Evolutionary conservation across 352 stramenopile genomes (phyloP), one percentile per base, ranked within the genome.

Genomic region (Pythium volutum): DNA sequence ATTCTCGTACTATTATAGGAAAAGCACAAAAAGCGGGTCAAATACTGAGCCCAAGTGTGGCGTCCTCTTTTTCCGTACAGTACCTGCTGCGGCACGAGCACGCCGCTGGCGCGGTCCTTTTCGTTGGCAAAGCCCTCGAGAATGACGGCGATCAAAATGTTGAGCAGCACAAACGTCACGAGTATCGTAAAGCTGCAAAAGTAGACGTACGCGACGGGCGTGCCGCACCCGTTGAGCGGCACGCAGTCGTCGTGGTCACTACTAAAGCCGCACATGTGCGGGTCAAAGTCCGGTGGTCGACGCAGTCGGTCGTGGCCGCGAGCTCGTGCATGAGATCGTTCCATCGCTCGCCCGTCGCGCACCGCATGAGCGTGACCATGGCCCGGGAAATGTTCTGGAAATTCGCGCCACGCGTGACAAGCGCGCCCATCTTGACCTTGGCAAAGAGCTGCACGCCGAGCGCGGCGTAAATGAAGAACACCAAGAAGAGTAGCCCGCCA

Each of bases 381-480:
- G 88, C 89, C 18, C 70, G 77, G 31, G 82, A 67, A 36, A 98
- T 76, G 10, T 76, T 77, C 63, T 94, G 84, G 43, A 98, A 98
- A 56, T 98, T 98, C 4, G 83, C 68, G 23, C 77, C 74, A 11
- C 76, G 70, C 14, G 87, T 91, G 20, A 97, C 59, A 3, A 85
- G 55, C 6, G 80, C 64, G 7, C 76, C 76, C 50, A 87, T 73
- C 47, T 86, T 86, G 2, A 97, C 67, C 61, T 90, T 94, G 27
- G 86, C 86, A 61, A 97, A 98, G 18, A 97, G 71, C 62, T 98
- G 86, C 3, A 97, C 81, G 4, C 88, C 89, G 66, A 96, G 77
- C 2, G 92, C 85, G 23, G 89, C 84, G 50, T 95, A 97, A 61
- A 98, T 96, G 64, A 97, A 97, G 60, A 97, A 91, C 5, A 98